Evolutionary conservation across 1,139 yeast genomes (phyloP).

Genomic region (Blastobotrys persicus): DNA sequence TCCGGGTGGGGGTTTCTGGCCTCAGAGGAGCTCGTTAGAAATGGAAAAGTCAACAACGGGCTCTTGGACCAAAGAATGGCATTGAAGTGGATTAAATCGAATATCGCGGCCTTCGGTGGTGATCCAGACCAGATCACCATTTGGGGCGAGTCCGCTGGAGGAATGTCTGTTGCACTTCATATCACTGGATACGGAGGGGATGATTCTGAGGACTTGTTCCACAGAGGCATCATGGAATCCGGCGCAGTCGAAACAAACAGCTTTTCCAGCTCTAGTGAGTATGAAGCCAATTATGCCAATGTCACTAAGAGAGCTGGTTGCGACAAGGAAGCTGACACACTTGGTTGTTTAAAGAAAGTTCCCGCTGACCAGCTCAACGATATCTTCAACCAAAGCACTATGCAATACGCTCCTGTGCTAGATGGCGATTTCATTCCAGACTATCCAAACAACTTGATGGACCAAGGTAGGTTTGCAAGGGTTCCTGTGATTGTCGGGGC

Average conservation of each 20-base stretch:
- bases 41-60: constrained; percentile 33
- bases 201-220: constrained; percentile 7
- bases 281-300: neutral
- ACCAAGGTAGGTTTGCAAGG: constrained; percentile 17
- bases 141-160: constrained; percentile 43
- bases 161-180: constrained; percentile 35
- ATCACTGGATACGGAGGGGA: constrained; percentile 30
- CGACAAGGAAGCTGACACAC: neutral
- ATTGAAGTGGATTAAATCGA: constrained; percentile 40
- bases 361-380: constrained; percentile 6
- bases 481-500: constrained; percentile 21
- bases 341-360: constrained; percentile 2
- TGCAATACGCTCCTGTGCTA: constrained; percentile 7
- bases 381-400: constrained; percentile 1
- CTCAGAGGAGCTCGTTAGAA: constrained; percentile 29
- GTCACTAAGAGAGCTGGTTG: neutral
- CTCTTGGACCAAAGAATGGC: constrained; percentile 39
- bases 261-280: neutral
- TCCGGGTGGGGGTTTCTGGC: constrained; percentile 37
- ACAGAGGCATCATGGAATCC: constrained; percentile 13
- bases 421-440: constrained; percentile 19
- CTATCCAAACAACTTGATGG: constrained; percentile 14
- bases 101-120: constrained; percentile 41
- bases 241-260: constrained; percentile 6
- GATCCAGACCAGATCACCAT: constrained; percentile 38